These are phyloP conservation scores for Mycena maculata DNA, from an alignment of 768 basidiomycete genomes.

Conservation along the genomic window DNA sequence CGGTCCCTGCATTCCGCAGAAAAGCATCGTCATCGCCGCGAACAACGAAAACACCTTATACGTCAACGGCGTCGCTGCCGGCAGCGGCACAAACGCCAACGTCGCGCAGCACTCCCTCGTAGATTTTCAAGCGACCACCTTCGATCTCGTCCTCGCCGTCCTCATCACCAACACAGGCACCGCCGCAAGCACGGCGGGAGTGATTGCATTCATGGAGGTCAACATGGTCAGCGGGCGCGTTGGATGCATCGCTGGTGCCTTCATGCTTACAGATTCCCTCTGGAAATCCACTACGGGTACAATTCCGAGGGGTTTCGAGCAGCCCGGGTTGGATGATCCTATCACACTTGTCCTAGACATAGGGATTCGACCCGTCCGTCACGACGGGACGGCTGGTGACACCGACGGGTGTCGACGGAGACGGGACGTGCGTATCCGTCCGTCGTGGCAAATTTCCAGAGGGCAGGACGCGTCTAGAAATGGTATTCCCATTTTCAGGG, in stretches of 20 bases:
- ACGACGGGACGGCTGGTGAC: too few relatives aligned
- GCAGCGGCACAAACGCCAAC: not conserved
- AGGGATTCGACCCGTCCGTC: too few relatives aligned
- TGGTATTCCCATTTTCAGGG: too few relatives aligned
- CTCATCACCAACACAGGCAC: constrained; percentile 5
- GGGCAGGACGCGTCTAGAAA: too few relatives aligned
- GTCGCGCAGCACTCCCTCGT: constrained; percentile 11
- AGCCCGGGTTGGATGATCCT: constrained; percentile 15
- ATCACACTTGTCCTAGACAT: too few relatives aligned
- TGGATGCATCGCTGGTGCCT: constrained; percentile 1
- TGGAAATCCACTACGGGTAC: constrained; percentile 14
- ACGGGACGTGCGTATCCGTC: too few relatives aligned
- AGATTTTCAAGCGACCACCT: constrained; percentile 1
- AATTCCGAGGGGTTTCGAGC: constrained; percentile 15
- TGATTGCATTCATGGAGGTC: constrained; percentile 11
- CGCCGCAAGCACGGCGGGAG: constrained; percentile 6
- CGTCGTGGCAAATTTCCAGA: too few relatives aligned
- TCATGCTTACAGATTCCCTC: not conserved
- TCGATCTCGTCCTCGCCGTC: constrained; percentile 16
- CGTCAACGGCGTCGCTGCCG: constrained; percentile 20
- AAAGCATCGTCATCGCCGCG: too few relatives aligned
- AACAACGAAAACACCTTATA: not conserved
- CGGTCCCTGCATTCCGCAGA: too few relatives aligned
- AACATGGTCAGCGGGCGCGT: constrained; percentile 16
- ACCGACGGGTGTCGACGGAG: too few relatives aligned